Conservation (phyloP, 805 yeast species). For the Zygotorulaspora chibaensis region DNA sequence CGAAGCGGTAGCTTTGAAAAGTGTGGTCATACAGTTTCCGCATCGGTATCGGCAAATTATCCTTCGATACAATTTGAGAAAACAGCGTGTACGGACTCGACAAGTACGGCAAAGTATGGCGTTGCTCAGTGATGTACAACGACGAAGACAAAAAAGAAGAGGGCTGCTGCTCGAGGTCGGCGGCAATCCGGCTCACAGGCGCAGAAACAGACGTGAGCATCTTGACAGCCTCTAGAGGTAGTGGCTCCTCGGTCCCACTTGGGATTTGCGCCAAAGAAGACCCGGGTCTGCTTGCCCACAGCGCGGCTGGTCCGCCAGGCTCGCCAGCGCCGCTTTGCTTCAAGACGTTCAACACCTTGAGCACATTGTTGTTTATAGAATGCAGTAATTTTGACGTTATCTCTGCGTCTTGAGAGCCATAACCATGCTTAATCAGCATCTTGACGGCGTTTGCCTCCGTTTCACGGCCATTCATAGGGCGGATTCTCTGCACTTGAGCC, state of each 20-base stretch:
- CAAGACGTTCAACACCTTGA: constrained; percentile 11
- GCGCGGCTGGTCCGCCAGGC: not conserved
- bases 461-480: not conserved
- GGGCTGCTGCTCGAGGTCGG: not conserved
- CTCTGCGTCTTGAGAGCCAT: constrained; percentile 13
- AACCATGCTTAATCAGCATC: constrained; percentile 17
- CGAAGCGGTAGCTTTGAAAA: constrained; percentile 7
- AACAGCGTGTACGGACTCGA: constrained; percentile 16
- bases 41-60: constrained; percentile 17
- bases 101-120: constrained; percentile 14
- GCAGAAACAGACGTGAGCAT: constrained; percentile 1
- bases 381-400: constrained; percentile 16
- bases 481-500: not conserved
- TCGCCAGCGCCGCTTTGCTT: constrained; percentile 1
- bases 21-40: constrained; percentile 14
- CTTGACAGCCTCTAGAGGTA: constrained; percentile 1
- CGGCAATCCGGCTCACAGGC: not conserved
- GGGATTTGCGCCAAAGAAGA: not conserved
- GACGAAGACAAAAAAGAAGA: constrained; percentile 8
- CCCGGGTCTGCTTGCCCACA: not conserved
- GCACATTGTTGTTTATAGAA: constrained; percentile 16
- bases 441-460: constrained; percentile 15
- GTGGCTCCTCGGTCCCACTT: not conserved
- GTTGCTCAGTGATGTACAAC: constrained; percentile 9
- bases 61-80: constrained; percentile 17